Percentiles rank a stretch among this genome's conserved stretches.
Conservation (phyloP, 306 rosid species). For the Datisca glomerata region DNA sequence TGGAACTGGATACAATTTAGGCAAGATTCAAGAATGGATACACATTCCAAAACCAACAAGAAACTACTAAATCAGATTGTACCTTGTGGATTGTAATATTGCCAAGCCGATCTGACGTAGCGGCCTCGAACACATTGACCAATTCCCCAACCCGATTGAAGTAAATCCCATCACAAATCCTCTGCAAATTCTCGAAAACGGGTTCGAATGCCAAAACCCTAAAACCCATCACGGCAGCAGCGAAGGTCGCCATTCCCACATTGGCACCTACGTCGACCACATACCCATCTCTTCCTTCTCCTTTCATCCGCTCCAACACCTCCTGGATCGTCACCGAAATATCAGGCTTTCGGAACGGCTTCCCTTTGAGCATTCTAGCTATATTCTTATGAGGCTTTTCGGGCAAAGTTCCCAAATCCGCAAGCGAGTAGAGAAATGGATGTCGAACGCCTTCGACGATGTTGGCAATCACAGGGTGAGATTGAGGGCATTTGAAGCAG, state of each 20-base stretch:
- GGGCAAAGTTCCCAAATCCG: conserved; percentile 76
- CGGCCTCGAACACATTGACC: conserved; percentile 78
- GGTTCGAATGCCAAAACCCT: conserved; percentile 81
- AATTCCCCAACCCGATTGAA: conserved; percentile 66
- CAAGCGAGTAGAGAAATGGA: conserved; percentile 79
- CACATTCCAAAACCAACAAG: no score
- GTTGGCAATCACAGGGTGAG: conserved; percentile 72
- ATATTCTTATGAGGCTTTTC: conserved; percentile 95
- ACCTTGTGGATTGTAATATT: conserved; percentile 88
- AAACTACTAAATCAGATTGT: no score
- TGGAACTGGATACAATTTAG: no score
- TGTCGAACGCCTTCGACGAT: conserved; percentile 63
- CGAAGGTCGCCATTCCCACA: conserved; percentile 91
- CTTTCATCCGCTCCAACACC: conserved; percentile 42
- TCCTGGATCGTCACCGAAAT: conserved; percentile 78
- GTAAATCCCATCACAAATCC: conserved; percentile 87
- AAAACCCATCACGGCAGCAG: conserved; percentile 87
- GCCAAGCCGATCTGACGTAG: conserved; percentile 71
- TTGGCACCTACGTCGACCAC: conserved; percentile 94
- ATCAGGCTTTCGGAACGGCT: conserved; percentile 69
- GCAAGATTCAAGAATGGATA: no score
- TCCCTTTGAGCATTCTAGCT: conserved; percentile 64
- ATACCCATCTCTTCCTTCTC: conserved; percentile 42
- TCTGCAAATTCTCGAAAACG: conserved; percentile 85
- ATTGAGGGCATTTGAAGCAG: conserved; percentile 56